Evolutionary conservation across 441 rosid genomes (phyloP), one percentile per base, ranked within the genome.

Genomic region (Jatropha multifida): DNA sequence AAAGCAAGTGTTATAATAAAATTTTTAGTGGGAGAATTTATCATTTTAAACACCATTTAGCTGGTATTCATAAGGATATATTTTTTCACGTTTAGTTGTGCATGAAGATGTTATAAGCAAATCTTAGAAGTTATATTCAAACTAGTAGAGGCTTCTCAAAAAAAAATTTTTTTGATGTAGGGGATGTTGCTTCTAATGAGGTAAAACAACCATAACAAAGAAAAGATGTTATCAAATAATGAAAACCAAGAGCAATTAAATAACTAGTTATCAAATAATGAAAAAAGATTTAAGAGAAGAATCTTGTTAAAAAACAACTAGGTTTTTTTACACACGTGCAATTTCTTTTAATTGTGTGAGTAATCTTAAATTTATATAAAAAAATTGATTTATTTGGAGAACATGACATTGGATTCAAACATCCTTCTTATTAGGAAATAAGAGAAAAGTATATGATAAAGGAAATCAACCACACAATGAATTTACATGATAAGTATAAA

Each of bases 281-380:
- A 70, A 70, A 54, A 72, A 59, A 13, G 59, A 72, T 2, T 7
- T 18, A 20, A 59, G 75, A 9, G 23, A 60, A 7, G 56, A 58
- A 42, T 55, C 18, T 2, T 60, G 59, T 15, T 54, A 46, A 37
- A 26, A 62, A 37, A 72, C 61, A 3, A 14, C 75, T 17, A 12
- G n/a, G 1, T 72, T 61, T n/a, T 72, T 72, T 4, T 72, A 72
- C 32, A 11, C 9, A 0, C 6, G 48, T 46, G 75, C 59, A 5
- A 60, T 58, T 26, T 27, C 78, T 23, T 75, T 68, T 32, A 75
- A 75, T 67, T 68, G 44, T 58, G 27, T 60, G 23, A 68, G 18
- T 10, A 4, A 54, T 68, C 42, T 26, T 3, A n/a, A 9, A 10
- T 75, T 65, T 56, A 0, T 1, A 12, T 6, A 54, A 23, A 23